A percentile compares a stretch with the other conserved stretches of the same genome.
Conservation (phyloP, 106 monocot genomes). For the Platanthera zijinensis region DNA sequence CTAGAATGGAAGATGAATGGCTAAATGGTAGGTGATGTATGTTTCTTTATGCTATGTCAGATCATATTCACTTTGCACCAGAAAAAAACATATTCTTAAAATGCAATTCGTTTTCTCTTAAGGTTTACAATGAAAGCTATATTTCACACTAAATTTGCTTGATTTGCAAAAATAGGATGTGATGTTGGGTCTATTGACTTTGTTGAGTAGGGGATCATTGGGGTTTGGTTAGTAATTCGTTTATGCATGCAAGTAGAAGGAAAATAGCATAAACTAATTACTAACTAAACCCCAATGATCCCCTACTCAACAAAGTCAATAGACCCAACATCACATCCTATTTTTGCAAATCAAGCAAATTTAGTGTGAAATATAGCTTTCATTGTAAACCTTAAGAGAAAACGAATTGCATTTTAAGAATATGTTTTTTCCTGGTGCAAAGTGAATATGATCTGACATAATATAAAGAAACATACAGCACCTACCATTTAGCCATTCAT, state of each 20-base stretch:
- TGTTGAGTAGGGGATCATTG: too few relatives aligned
- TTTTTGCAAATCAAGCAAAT: too few relatives aligned
- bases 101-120: neutral
- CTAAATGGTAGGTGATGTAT: constrained; percentile 48
- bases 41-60: neutral
- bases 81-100: neutral
- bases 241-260: neutral
- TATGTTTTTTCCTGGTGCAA: neutral
- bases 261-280: neutral
- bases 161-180: too few relatives aligned
- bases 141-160: too few relatives aligned
- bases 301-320: too few relatives aligned
- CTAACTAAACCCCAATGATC: neutral
- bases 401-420: neutral
- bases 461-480: neutral
- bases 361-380: too few relatives aligned
- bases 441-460: neutral
- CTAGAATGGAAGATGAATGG: constrained; percentile 98
- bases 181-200: too few relatives aligned
- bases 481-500: constrained; percentile 92
- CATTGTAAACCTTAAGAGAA: neutral
- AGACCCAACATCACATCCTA: too few relatives aligned
- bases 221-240: neutral
- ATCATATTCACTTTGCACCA: neutral
- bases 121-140: neutral